phyloP scores from a whole-genome alignment of 1,284 basidiomycete genomes.

The Waitea zeae region DNA sequence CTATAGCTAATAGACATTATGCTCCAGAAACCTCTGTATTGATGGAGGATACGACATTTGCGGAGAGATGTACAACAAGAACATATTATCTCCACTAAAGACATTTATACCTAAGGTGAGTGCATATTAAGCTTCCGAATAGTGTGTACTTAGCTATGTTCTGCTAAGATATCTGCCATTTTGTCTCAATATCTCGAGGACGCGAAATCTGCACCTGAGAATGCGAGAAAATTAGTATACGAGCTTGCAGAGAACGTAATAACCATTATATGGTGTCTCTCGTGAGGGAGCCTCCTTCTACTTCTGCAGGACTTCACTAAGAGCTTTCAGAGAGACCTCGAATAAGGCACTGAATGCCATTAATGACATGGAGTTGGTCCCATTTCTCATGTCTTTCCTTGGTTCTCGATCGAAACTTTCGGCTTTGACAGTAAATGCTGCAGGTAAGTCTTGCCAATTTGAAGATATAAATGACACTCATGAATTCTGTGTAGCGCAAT shows the following conservation, averaged over 20 bases:
- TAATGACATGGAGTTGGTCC: constrained; percentile 59
- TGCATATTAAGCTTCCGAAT: not conserved
- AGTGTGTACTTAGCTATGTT: constrained; percentile 2
- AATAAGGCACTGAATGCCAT: constrained; percentile 81
- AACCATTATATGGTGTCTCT: constrained; percentile 83
- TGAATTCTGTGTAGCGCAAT: constrained; percentile 60
- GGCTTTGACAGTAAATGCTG: constrained; percentile 53
- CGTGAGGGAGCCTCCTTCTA: constrained; percentile 33
- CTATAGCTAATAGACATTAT: not conserved
- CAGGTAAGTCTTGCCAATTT: constrained; percentile 41
- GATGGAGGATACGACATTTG: constrained; percentile 90
- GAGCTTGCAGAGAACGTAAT: constrained; percentile 84
- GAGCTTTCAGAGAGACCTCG: constrained; percentile 61
- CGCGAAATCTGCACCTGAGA: constrained; percentile 42
- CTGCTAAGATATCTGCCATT: constrained; percentile 50
- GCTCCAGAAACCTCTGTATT: constrained; percentile 72
- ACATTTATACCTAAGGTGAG: constrained; percentile 59
- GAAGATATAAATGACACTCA: not conserved
- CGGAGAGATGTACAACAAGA: constrained; percentile 94
- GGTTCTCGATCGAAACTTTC: constrained; percentile 50
- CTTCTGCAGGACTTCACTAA: constrained; percentile 11
- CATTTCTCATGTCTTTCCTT: constrained; percentile 76
- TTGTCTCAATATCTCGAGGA: constrained; percentile 52
- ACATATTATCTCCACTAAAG: constrained; percentile 61
- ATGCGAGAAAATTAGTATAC: constrained; percentile 60